Percentiles rank a stretch among this genome's conserved stretches.
These are phyloP conservation scores for Cystobasidiopsis lactophilus DNA, from an alignment of 768 basidiomycete genomes.

Conservation along the genomic window DNA sequence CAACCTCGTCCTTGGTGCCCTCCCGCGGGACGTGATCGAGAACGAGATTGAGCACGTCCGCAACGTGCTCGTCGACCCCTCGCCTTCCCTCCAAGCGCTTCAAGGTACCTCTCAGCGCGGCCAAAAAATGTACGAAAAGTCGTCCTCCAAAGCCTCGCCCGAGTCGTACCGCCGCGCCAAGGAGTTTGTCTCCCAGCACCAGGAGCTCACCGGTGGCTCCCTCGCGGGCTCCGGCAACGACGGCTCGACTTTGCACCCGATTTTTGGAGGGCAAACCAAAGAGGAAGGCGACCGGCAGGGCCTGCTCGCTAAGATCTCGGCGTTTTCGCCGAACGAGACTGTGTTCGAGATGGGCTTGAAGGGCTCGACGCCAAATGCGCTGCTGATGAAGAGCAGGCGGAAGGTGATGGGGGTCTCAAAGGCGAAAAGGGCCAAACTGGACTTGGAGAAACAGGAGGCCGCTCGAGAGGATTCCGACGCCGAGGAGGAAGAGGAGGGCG, in stretches of 20 bases:
- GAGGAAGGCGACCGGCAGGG: constrained; percentile 37
- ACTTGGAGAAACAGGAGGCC: too few species aligned
- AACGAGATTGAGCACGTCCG: constrained; percentile 61
- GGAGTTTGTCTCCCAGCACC: constrained; percentile 49
- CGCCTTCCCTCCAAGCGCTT: constrained; percentile 1
- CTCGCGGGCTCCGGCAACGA: too few species aligned
- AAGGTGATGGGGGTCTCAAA: constrained; percentile 39
- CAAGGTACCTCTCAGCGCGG: constrained; percentile 59
- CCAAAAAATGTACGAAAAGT: constrained; percentile 81
- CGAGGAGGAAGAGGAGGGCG: constrained; percentile 21
- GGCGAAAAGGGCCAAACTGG: constrained; percentile 30
- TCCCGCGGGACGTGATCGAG: constrained; percentile 58
- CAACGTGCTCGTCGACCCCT: constrained; percentile 35
- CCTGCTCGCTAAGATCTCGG: constrained; percentile 49
- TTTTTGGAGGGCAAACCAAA: constrained; percentile 14
- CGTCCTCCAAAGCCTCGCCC: constrained; percentile 67
- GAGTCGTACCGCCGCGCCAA: constrained; percentile 76
- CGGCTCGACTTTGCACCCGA: constrained; percentile 51
- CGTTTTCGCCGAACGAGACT: constrained; percentile 70
- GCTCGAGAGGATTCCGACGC: constrained; percentile 12
- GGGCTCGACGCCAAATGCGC: constrained; percentile 37
- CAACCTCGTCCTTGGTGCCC: constrained; percentile 50
- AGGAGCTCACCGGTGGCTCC: constrained; percentile 40
- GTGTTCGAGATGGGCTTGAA: constrained; percentile 71
- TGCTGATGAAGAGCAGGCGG: constrained; percentile 71